phyloP scores from a whole-genome alignment of 2,329 filamentous ascomycete genomes.

The Ophiostoma pallidulum region DNA sequence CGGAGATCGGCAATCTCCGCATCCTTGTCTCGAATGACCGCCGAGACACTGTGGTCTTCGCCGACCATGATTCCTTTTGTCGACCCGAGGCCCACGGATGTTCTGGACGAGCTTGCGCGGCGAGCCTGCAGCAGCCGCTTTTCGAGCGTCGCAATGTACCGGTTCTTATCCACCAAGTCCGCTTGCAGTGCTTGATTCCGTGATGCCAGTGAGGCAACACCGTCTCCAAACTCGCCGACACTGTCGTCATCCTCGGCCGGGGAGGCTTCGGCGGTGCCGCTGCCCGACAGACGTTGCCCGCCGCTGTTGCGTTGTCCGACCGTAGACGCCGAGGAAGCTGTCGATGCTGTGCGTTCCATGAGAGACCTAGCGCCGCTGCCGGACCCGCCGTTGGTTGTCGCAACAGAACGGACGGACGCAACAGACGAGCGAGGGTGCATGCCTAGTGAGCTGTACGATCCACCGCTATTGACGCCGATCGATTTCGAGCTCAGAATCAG shows the following conservation, averaged over 20 bases:
- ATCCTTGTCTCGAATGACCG: slow-evolving; percentile 77
- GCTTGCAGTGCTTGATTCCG: slow-evolving; percentile 88
- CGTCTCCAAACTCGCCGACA: slow-evolving; percentile 75
- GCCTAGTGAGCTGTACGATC: slow-evolving; percentile 59
- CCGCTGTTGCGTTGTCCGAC: slow-evolving; percentile 45
- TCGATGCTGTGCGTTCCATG: slow-evolving; percentile 56
- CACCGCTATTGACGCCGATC: slow-evolving; percentile 77
- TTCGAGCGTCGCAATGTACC: slow-evolving; percentile 90
- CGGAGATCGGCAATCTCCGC: slow-evolving; percentile 86
- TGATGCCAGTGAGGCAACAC: slow-evolving; percentile 68
- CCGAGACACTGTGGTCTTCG: slow-evolving; percentile 67
- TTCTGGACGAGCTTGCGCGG: slow-evolving; percentile 77
- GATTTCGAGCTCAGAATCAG: slow-evolving; percentile 94
- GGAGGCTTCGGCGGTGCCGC: slow-evolving; percentile 25
- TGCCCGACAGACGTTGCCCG: slow-evolving; percentile 35
- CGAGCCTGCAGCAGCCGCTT: slow-evolving; percentile 85
- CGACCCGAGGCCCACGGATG: slow-evolving; percentile 60
- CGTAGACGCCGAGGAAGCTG: slow-evolving; percentile 53
- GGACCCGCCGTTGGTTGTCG: slow-evolving; percentile 45
- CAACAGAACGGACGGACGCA: slow-evolving; percentile 24
- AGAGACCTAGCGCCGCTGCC: slow-evolving; percentile 28
- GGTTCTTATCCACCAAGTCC: slow-evolving; percentile 94
- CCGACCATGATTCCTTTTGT: slow-evolving; percentile 58
- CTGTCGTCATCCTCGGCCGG: slow-evolving; percentile 58
- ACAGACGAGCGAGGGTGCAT: slow-evolving; percentile 59